Percentiles rank a stretch among this genome's conserved stretches.
phyloP scores from a whole-genome alignment of 768 basidiomycete genomes.

The Kwoniella pini region DNA sequence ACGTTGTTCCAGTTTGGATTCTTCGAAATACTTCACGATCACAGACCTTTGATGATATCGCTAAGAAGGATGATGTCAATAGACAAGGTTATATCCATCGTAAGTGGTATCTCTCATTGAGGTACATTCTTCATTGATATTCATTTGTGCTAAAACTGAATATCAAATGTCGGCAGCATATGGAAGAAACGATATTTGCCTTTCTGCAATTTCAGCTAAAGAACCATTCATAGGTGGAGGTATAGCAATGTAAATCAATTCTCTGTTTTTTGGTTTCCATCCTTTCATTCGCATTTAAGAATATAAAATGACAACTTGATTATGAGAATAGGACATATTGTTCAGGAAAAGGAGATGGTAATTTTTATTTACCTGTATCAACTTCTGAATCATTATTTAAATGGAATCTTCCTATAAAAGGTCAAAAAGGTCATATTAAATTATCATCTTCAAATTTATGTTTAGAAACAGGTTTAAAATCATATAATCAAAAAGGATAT shows the following conservation, averaged over 20 bases:
- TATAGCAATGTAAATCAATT: neutral
- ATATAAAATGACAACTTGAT: neutral
- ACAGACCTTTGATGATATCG: conserved; percentile 3
- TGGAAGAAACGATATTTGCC: conserved; percentile 6
- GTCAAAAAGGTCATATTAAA: neutral
- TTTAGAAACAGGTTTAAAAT: conserved; percentile 4
- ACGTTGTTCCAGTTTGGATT: conserved; percentile 6
- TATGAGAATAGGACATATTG: conserved; percentile 9
- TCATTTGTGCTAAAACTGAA: no score
- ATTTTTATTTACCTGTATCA: neutral
- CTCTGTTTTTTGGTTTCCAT: neutral
- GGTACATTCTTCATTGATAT: neutral
- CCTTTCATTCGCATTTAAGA: neutral
- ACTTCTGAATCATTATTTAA: conserved; percentile 1
- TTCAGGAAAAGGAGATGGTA: conserved; percentile 12
- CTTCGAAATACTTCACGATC: conserved; percentile 11
- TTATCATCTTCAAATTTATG: neutral
- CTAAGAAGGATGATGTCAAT: neutral
- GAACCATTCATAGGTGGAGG: neutral
- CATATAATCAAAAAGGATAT: neutral
- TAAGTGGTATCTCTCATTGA: neutral
- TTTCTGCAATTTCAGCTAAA: neutral
- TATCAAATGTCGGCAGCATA: no score
- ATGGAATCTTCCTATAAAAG: neutral
- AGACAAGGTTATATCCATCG: conserved; percentile 4